A percentile compares a stretch with the other conserved stretches of the same genome.
These are phyloP conservation scores for Acorus gramineus DNA, from an alignment of 106 monocot species.

Conservation along the genomic window DNA sequence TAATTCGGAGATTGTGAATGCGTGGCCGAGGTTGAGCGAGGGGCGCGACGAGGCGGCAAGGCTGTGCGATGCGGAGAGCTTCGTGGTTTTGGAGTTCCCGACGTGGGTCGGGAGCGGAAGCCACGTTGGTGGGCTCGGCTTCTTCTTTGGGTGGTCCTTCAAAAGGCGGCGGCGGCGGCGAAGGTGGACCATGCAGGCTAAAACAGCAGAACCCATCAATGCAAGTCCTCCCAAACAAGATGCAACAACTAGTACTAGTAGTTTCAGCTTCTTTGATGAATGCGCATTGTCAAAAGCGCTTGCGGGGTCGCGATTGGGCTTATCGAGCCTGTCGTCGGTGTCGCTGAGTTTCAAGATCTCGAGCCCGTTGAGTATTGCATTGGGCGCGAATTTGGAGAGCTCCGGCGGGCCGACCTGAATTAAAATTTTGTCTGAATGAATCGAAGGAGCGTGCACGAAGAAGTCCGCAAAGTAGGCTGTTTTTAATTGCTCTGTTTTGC, in stretches of 20 bases:
- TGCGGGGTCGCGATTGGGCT: too few relatives aligned
- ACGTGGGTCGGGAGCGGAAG: conserved; percentile 21
- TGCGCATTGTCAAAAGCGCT: not conserved
- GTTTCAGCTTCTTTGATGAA: conserved; percentile 12
- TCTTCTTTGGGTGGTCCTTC: too few relatives aligned
- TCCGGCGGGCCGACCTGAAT: conserved; percentile 40
- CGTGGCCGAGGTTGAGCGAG: conserved; percentile 27
- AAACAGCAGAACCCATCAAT: conserved; percentile 7
- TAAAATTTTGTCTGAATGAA: conserved; percentile 25
- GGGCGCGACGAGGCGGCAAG: conserved; percentile 51
- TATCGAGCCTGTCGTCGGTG: conserved; percentile 17
- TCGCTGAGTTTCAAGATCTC: conserved; percentile 61
- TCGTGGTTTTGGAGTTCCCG: conserved; percentile 31
- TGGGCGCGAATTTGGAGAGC: conserved; percentile 12
- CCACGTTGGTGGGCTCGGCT: conserved; percentile 10
- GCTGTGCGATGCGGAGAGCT: conserved; percentile 28
- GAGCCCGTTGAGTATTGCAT: conserved; percentile 70
- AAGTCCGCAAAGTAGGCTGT: conserved; percentile 50
- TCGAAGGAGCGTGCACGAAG: conserved; percentile 14
- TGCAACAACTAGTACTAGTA: not conserved
- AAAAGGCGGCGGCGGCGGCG: not conserved
- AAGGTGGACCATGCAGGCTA: conserved; percentile 5
- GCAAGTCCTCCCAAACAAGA: conserved; percentile 10
- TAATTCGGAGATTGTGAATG: conserved; percentile 45
- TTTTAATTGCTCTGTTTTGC: conserved; percentile 19